Conservation (phyloP, 2,329 filamentous ascomycete genomes). For the Trichophyton simii region DNA sequence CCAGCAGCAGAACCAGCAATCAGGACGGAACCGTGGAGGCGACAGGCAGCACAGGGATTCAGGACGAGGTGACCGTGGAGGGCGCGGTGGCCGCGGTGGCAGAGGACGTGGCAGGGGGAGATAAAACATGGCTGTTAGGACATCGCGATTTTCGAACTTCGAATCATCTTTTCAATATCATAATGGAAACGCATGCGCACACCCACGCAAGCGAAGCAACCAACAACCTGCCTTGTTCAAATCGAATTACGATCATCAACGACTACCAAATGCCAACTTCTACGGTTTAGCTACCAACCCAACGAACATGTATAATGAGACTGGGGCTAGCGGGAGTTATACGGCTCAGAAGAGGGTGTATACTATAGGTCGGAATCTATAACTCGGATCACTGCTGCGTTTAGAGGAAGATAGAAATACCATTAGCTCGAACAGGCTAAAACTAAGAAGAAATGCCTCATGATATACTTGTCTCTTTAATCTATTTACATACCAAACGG, state of each 20-base stretch:
- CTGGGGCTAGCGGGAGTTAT: not conserved
- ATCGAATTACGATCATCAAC: constrained; percentile 2
- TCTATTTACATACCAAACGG: not conserved
- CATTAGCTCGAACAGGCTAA: not conserved
- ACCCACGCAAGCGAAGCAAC: not conserved
- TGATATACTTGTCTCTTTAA: not conserved
- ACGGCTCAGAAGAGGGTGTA: not conserved
- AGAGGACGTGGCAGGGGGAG: constrained; percentile 31
- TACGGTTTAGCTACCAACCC: not conserved
- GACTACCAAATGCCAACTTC: not conserved
- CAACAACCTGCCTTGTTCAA: too few species aligned
- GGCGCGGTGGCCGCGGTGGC: constrained; percentile 29
- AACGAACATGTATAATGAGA: not conserved
- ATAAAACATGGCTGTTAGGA: not conserved
- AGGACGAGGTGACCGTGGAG: constrained; percentile 27
- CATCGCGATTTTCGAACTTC: not conserved
- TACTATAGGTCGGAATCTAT: constrained; percentile 1
- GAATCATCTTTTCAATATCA: not conserved
- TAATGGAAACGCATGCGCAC: not conserved
- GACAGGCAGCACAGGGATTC: constrained; percentile 24
- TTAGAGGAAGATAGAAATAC: not conserved
- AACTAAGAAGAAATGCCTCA: not conserved
- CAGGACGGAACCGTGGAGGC: constrained; percentile 31
- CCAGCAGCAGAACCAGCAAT: constrained; percentile 64
- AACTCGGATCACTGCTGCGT: not conserved